Base-by-base conservation (phyloP, 345 rosid genomes). In the Aquilaria malaccensis region DNA sequence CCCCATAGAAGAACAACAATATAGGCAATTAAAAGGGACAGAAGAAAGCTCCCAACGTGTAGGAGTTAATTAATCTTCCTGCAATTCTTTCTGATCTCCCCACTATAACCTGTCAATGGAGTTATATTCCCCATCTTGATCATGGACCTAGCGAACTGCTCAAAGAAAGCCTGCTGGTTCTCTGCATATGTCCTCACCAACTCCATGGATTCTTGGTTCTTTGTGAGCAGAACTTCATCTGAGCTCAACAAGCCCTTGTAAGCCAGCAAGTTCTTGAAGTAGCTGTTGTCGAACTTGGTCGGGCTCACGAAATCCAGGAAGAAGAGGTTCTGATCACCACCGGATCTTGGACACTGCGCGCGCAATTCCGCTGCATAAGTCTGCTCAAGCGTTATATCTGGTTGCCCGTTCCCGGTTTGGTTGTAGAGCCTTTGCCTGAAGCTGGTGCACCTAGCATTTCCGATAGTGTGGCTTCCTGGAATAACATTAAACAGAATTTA, bases 351-450 rank as follows among this genome's bases (percentile, higher is more conserved):
- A 67, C 94, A 88, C 11, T 57, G 53, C 29, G 30, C 15, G n/a
- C 72, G 71, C 57, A 80, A 71, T 22, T 58, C 52, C 2, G 57
- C 54, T 0, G 88, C 87, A 33, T 86, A 82, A 56, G 79, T 72
- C 50, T 67, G 72, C 66, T 81, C 79, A 9, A 88, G 81, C 10
- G 80, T 82, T 54, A 14, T 49, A 71, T 86, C 96, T 3, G 88
- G 85, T 58, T 70, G 72, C 7, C 90, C 90, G 30, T 89, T 84
- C 9, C 88, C 91, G 13, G 74, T 72, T 59, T 83, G 90, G 69
- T 84, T 84, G 85, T 88, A 88, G 41, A 86, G 70, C 66, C 96
- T 88, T 76, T 88, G 90, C 59, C 91, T 59, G 78, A 88, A 88
- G 73, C 78, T 78, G 30, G 84, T 75, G 81, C 96, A 85, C 61